Base-by-base conservation (phyloP, 106 monocot species). In the Dendrobium catenatum region DNA sequence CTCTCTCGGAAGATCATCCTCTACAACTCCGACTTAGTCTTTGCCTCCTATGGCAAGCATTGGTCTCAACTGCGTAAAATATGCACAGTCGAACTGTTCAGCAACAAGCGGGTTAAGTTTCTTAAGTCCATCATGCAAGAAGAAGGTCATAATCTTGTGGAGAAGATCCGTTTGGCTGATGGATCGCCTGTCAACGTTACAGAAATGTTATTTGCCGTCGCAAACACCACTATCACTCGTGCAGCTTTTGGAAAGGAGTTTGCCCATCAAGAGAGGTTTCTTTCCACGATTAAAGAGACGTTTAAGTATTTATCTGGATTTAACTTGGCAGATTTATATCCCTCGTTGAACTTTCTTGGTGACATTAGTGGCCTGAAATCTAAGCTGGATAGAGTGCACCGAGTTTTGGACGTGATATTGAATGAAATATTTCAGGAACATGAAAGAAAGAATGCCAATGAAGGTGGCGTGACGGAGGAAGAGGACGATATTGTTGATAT, bases 381-480 rank as follows among this genome's bases (percentile, higher is more conserved):
- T 9, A 40, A 42, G 4, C 17, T 66, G 44, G 42, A 44, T 9
- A 79, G 13, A 44, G 61, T 55, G 29, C 73, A 73, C 31, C 15
- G 19, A 13, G 51, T 33, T 51, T 29, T 73, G 17, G 81, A 81
- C 26, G 54, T 4, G 0, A 41, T 55, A 29, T 22, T 81, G 44
- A 37, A 55, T 48, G 81, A 81, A 27, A 56, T 81, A 6, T 15
- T 81, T 20, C 33, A 81, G 54, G 81, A 81, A n/a, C 72, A 81
- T 40, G 3, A 18, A 8, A 19, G 3, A 3, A 81, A 55, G 20
- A 44, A n/a, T 2, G 11, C 0, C n/a, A 19, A 3, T 7, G 18
- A 29, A n/a, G 49, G 9, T 11, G 7, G 1, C 7, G 29, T 17
- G 0, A 24, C 29, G 9, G 19, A 37, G 29, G 73, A 73, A 1